Base-by-base conservation (phyloP, 345 rosid genomes). In the Erucastrum elatum region DNA sequence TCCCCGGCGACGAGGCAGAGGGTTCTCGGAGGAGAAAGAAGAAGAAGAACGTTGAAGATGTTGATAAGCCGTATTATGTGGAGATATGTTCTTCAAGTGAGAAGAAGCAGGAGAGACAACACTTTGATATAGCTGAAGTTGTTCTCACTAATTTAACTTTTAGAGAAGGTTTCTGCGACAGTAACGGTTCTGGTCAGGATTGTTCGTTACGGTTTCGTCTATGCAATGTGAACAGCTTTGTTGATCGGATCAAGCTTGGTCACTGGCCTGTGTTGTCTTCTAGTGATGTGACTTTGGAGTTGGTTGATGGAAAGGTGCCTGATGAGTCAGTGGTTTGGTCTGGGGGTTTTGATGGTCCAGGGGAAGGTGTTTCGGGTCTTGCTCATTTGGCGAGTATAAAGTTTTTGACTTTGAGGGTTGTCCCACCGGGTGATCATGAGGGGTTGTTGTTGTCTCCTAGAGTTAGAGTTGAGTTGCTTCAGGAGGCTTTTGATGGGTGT, bases 191-290 rank as follows among this genome's bases (percentile, higher is more conserved):
- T 66, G 78, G 82, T 46, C 53, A 81, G 0, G 82, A 83, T 74
- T 87, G 82, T 81, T 90, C 83, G 70, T 84, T 91, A 62, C 87
- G 98, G 87, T 85, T 93, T 80, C 83, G 88, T 25, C 74, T 91
- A 26, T 72, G 84, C 77, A 86, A 90, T 81, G 80, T 87, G 44
- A 77, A 77, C 21, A 83, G 77, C 64, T 84, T 76, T 75, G 79
- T 86, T 71, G 85, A 77, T 84, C 90, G 94, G 79, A 93, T 95
- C 56, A 91, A 87, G 84, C 84, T 94, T 53, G 98, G 94, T 68
- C 96, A 91, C 79, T 91, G 96, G 92, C 98, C 97, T 62, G 84
- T 87, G 25, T 79, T 95, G 65, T 87, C 96, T 34, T 86, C 87
- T 4, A 80, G 81, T 76, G 88, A 88, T 78, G 55, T 90, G 46